phyloP scores from a whole-genome alignment of 768 basidiomycete genomes.

The Boletus pseudopeckii region DNA sequence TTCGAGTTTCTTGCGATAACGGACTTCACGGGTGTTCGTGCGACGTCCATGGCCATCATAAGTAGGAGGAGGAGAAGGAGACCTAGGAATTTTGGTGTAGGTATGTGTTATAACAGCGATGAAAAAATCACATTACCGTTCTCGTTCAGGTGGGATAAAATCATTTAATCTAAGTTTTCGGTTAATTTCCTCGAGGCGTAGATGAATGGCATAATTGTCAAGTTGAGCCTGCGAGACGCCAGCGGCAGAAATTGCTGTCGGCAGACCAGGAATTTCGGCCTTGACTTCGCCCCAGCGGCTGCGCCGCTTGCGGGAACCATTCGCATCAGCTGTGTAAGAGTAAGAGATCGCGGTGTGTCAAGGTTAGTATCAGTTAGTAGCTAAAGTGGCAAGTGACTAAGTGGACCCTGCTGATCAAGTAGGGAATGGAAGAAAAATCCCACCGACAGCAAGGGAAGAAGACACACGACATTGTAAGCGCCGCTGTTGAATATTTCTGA shows the following conservation, averaged over 20 bases:
- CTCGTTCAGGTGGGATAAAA: constrained; percentile 91
- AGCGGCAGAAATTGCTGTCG: constrained; percentile 88
- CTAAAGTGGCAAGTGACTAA: constrained; percentile 35
- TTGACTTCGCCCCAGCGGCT: constrained; percentile 98
- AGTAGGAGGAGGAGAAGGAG: constrained; percentile 94
- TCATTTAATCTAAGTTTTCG: constrained; percentile 91
- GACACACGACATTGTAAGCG: constrained; percentile 37
- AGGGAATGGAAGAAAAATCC: constrained; percentile 26
- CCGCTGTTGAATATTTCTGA: constrained; percentile 32
- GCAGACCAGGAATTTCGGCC: constrained; percentile 86
- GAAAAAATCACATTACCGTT: constrained; percentile 52
- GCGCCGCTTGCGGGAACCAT: constrained; percentile 89
- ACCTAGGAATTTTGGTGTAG: constrained; percentile 46
- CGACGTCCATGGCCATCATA: constrained; percentile 97
- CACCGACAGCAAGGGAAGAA: constrained; percentile 36
- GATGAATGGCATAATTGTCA: constrained; percentile 95
- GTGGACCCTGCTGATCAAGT: constrained; percentile 28
- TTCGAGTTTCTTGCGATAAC: constrained; percentile 93
- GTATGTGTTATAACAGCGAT: not conserved
- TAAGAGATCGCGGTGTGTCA: constrained; percentile 39
- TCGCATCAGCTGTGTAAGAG: constrained; percentile 65
- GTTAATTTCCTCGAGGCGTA: constrained; percentile 96
- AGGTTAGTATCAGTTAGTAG: constrained; percentile 56
- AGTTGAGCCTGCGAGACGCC: constrained; percentile 95
- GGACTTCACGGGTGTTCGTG: constrained; percentile 97